Evolutionary conservation across 306 rosid species (phyloP), one percentile per base, ranked within the genome.

Genomic region (Dalbergia cultrata): DNA sequence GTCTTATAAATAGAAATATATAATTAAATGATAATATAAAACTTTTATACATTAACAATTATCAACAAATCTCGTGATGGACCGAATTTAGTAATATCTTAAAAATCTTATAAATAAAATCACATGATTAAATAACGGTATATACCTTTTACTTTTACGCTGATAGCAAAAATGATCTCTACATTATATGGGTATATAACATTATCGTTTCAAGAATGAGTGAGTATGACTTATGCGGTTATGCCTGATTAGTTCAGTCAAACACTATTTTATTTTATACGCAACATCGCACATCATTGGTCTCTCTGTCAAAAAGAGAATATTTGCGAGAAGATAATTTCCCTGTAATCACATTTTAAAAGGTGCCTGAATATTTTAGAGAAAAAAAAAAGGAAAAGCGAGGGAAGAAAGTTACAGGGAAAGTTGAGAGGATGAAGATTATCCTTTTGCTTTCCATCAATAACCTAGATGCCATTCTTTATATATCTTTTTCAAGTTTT

Each of bases 211-310:
- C 31, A 26, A 26, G 31, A 26, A 26, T 2, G 31, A 26, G 31
- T 26, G 31, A 26, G 31, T 26, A 26, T 26, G 31, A 26, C 31
- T 26, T 26, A 26, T 26, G 31, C 31, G 31, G 31, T 7, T 43
- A 43, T 22, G 60, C 57, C 8, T n/a, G 11, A 49, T 82, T 88
- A 80, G 76, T 92, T 87, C 81, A 85, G 91, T 90, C 94, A 86
- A 90, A 89, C 91, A 67, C 81, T 90, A 87, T 64, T 86, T 82
- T 90, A 84, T 80, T 81, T 64, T 78, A 85, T 84, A 76, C 80
- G 57, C 81, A 12, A 70, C 75, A 76, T 75, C 86, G 85, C 78
- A 87, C 89, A 59, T 62, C 83, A 58, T 73, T 57, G 33, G 50
- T 67, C 12, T 72, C 66, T 22, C 66, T 17, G 31, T 33, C 52